phyloP scores from a whole-genome alignment of 169 alveolate genomes.

The Plasmodium gallinaceum region DNA sequence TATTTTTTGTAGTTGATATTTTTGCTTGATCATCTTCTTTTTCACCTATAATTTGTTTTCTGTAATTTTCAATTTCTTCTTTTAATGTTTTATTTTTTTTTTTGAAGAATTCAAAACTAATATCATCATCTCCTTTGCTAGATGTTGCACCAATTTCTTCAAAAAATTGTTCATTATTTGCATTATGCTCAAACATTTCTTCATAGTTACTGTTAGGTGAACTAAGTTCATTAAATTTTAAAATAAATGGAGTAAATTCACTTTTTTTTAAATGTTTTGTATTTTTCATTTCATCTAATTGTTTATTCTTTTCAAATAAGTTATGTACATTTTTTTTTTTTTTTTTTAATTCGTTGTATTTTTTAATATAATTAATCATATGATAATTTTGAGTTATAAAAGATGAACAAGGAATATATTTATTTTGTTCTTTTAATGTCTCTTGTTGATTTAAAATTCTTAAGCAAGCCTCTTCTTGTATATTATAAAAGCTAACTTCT shows the following conservation, averaged over 20 bases:
- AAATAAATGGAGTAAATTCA: conserved; percentile 24
- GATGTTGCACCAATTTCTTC: conserved; percentile 24
- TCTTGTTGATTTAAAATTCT: conserved; percentile 61
- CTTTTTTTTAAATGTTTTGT: conserved; percentile 36
- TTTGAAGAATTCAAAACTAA: conserved; percentile 11
- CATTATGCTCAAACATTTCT: conserved; percentile 57
- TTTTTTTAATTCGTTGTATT: conserved; percentile 48
- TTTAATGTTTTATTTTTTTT: conserved; percentile 40
- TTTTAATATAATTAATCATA: conserved; percentile 56
- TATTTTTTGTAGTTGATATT: not conserved
- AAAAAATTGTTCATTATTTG: conserved; percentile 31
- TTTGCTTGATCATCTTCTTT: not conserved
- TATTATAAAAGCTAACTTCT: conserved; percentile 31
- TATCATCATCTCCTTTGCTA: not conserved
- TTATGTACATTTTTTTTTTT: conserved; percentile 65
- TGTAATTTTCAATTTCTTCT: conserved; percentile 42
- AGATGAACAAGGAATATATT: conserved; percentile 60
- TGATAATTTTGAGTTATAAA: conserved; percentile 46
- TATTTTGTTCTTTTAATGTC: conserved; percentile 54
- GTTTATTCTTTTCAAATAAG: conserved; percentile 59
- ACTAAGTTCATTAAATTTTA: conserved; percentile 36
- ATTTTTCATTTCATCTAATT: conserved; percentile 26
- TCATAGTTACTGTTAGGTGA: conserved; percentile 46
- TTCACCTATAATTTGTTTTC: conserved; percentile 1
- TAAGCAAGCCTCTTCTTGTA: conserved; percentile 66